Percentiles rank a stretch among this genome's conserved stretches.
These are phyloP conservation scores for Collybia sordida DNA, from an alignment of 768 basidiomycete species.

Conservation along the genomic window DNA sequence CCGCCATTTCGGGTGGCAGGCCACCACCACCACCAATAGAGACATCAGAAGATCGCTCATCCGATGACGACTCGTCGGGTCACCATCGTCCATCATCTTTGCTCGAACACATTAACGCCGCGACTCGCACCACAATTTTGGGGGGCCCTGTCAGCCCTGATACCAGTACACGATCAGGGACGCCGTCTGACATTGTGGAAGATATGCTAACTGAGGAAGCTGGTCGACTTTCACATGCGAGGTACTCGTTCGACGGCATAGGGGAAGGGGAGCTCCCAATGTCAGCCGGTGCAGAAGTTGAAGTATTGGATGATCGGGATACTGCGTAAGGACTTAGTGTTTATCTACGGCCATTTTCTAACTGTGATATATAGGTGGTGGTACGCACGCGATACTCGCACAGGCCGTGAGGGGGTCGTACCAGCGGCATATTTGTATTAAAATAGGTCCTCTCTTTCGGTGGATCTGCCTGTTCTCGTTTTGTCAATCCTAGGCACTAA, in stretches of 20 bases:
- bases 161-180: slow-evolving; percentile 74
- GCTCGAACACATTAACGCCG: slow-evolving; percentile 88
- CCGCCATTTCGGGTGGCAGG: no score
- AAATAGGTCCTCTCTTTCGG: slow-evolving; percentile 40
- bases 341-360: neutral
- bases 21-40: no score
- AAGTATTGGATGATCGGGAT: slow-evolving; percentile 80
- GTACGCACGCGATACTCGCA: slow-evolving; percentile 81
- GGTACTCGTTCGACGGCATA: slow-evolving; percentile 79
- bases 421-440: slow-evolving; percentile 91
- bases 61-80: slow-evolving; percentile 73
- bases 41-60: no score
- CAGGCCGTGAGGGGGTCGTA: slow-evolving; percentile 85
- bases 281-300: slow-evolving; percentile 66
- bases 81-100: slow-evolving; percentile 85
- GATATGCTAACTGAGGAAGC: slow-evolving; percentile 63
- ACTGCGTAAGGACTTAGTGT: slow-evolving; percentile 56
- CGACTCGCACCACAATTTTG: slow-evolving; percentile 80
- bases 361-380: slow-evolving; percentile 72
- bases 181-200: slow-evolving; percentile 74
- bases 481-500: no score
- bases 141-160: slow-evolving; percentile 72
- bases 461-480: no score
- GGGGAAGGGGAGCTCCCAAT: slow-evolving; percentile 79
- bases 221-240: slow-evolving; percentile 74